Evolutionary conservation across 1,284 basidiomycete species (phyloP), one percentile per base, ranked within the genome.

Genomic region (Microbotryum saponariae): DNA sequence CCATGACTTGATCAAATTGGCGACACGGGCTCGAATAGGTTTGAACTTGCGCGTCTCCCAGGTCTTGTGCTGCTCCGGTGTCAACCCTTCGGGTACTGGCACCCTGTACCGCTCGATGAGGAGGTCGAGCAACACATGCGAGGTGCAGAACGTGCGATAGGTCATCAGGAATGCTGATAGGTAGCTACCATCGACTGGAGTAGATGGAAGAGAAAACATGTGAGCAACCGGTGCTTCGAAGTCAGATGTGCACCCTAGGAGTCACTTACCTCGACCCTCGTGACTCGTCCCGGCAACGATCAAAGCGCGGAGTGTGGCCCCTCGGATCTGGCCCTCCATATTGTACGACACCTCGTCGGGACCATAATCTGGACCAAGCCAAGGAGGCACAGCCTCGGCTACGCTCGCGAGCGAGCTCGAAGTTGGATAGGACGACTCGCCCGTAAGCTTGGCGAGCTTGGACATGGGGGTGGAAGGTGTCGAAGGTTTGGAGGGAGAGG

Each of bases 91-190:
- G 0, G 94, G 96, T 16, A 88, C 81, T 51, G 83, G 78, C 49
- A 96, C 86, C 70, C 82, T 82, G 77, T 92, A 98, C 7, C 96
- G 85, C 60, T 83, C 81, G 12, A 89, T 82, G 29, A 99, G 82
- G n/a, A 90, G 79, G 57, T 91, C 85, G 62, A 97, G 86, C 25
- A 98, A 78, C 62, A 91, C 87, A 60, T 90, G 82, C 21, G 91
- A 79, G 1, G 86, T 87, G 18, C 90, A 91, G 76, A 98, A 98
- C 0, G 91, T 94, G 70, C 93, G 91, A 80, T 92, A 97, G 1
- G 96, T 98, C 82, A 97, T 88, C 65, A 98, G 76, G 82, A 98
- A 99, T 2, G 92, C 88, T 74, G 89, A 87, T 74, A 85, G 89
- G 77, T 90, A 98, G 7, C 84, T 83, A 0, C 84, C 80, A 74